These are phyloP conservation scores for Tuber aestivum DNA, from an alignment of 495 filamentous ascomycete genomes.

Conservation along the genomic window DNA sequence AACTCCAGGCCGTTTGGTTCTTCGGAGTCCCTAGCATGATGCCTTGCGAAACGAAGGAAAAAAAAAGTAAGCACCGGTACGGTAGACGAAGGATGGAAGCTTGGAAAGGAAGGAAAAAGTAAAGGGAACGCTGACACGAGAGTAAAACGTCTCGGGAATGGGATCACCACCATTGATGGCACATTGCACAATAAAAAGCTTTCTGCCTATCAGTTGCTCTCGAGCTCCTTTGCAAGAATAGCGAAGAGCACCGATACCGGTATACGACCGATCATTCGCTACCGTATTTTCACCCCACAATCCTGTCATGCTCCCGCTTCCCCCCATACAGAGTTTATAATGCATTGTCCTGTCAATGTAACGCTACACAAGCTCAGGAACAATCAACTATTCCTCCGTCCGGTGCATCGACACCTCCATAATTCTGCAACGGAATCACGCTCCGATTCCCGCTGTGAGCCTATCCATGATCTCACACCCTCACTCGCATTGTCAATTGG, in stretches of 20 bases:
- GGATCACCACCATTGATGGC: not conserved
- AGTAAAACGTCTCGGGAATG: not conserved
- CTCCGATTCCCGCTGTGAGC: not conserved
- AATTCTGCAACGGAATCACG: not conserved
- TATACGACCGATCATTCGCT: not conserved
- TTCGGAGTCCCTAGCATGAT: not conserved
- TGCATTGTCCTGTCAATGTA: not conserved
- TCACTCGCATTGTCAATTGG: not conserved
- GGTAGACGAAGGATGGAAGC: not conserved
- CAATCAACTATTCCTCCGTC: not conserved
- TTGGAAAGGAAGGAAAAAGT: slow-evolving; percentile 2
- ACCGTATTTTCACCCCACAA: not conserved
- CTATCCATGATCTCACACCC: not conserved
- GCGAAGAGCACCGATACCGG: not conserved
- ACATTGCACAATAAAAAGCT: not conserved
- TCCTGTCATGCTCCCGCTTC: not conserved
- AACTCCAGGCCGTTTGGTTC: not conserved
- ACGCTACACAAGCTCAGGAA: not conserved
- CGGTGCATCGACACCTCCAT: not conserved
- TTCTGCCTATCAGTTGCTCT: not conserved
- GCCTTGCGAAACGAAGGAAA: not conserved
- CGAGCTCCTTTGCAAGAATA: not conserved
- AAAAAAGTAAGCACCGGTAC: not conserved
- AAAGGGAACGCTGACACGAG: not conserved
- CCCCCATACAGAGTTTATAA: not conserved